Evolutionary conservation across 176 grass and related monocot genomes (phyloP).

Genomic region (Musa itinerans): DNA sequence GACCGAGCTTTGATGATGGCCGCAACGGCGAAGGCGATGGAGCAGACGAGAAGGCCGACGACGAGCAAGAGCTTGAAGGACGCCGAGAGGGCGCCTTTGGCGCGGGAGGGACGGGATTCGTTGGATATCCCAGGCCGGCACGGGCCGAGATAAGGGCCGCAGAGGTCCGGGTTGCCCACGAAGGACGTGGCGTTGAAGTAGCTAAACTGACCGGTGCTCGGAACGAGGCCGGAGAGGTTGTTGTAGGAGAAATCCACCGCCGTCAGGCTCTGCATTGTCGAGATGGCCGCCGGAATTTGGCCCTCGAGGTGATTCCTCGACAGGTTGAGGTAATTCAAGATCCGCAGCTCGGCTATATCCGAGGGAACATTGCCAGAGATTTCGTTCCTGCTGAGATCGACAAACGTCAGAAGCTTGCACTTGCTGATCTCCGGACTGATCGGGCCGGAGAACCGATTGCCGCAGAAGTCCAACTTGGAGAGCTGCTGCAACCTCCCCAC

Average conservation of each 20-base stretch:
- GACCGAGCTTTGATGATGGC: conserved; percentile 72
- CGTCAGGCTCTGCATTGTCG: conserved; percentile 90
- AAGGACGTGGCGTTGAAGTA: conserved; percentile 97
- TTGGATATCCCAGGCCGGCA: conserved; percentile 32
- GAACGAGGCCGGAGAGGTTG: conserved; percentile 85
- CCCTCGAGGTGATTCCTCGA: conserved; percentile 70
- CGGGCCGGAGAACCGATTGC: conserved; percentile 42
- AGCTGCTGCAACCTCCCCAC: conserved; percentile 64
- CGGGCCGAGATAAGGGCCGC: conserved; percentile 55
- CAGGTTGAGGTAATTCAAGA: conserved; percentile 88
- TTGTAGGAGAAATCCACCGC: conserved; percentile 98
- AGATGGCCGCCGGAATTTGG: conserved; percentile 56
- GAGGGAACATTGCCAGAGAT: conserved; percentile 54
- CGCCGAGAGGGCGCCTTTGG: conserved; percentile 36
- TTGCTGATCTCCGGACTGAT: conserved; percentile 59
- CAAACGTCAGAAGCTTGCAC: conserved; percentile 69
- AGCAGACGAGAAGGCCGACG: conserved; percentile 56
- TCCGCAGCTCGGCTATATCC: conserved; percentile 57
- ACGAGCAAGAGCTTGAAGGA: conserved; percentile 82
- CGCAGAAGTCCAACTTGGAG: conserved; percentile 68
- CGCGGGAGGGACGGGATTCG: conserved; percentile 7
- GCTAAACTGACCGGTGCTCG: conserved; percentile 78
- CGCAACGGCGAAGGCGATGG: conserved; percentile 65
- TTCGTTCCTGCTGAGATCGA: conserved; percentile 71
- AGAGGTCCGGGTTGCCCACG: conserved; percentile 58